Evolutionary conservation across 148 eudicot species (phyloP), one percentile per base, ranked within the genome.

Genomic region (Chenopodium quinoa): DNA sequence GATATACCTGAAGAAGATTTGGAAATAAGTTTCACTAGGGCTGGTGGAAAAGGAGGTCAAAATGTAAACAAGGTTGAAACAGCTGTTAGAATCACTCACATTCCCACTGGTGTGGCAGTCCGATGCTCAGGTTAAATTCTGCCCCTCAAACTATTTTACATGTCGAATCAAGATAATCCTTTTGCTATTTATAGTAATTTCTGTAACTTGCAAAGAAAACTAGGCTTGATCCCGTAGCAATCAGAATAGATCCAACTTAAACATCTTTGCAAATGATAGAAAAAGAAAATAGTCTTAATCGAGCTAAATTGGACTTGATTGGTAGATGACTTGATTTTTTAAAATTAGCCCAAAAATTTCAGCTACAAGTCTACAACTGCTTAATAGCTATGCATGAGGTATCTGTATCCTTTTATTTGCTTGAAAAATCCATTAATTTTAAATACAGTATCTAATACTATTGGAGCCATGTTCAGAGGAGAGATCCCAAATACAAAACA

Each of bases 21-120:
- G 86, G 98, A 93, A 31, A 89, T 93, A 44, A 91, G 84, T 72
- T 89, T 90, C 75, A 80, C 93, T 22, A 89, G 99, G 88, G 97
- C 97, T 54, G 99, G 99, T 56, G 99, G 99, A 16, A 90, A 85
- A 82, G 99, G 99, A 13, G 99, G 99, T 44, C 99, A 96, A 84
- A 96, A 96, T 83, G 99, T 96, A 20, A 96, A 96, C 83, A 96
- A 96, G 84, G 98, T 96, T 75, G 99, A 96, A 88, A 92, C 97
- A 75, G 99, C 99, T 75, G 99, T 96, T 25, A 89, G 99, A 64
- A 96, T 96, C 69, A 96, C 99, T 79, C 99, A 96, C 80, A 88
- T 93, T 75, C 98, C 99, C 12, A 93, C 98, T 56, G 99, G 99
- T 46, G 94, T 96, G 27, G 70, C 97, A 10, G 87, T 96, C 48